Evolutionary conservation across 2,329 filamentous ascomycete species (phyloP).

Genomic region (Trichoderma hamatum): DNA sequence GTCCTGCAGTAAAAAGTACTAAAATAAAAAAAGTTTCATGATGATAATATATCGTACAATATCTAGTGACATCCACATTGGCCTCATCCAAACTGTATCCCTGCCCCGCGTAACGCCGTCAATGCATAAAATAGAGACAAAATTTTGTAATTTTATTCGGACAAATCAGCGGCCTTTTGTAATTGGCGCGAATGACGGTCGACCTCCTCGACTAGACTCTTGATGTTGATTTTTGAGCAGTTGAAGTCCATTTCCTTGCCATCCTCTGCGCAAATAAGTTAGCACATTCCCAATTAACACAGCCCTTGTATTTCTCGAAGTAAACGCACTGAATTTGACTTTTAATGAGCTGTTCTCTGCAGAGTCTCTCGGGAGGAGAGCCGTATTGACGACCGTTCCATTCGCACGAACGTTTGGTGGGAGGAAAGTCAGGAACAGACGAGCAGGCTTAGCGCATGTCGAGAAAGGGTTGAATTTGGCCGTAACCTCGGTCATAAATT

Average conservation of each 20-base stretch:
- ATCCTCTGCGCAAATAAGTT: constrained; percentile 65
- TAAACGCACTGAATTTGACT: constrained; percentile 80
- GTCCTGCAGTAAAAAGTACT: constrained; percentile 26
- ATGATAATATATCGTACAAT: constrained; percentile 28
- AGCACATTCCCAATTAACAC: constrained; percentile 18
- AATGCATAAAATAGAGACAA: constrained; percentile 35
- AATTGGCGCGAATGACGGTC: constrained; percentile 84
- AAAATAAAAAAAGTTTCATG: constrained; percentile 35
- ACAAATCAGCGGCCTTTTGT: constrained; percentile 80
- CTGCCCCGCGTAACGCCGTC: constrained; percentile 40
- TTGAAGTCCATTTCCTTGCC: constrained; percentile 88
- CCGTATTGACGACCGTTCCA: constrained; percentile 77
- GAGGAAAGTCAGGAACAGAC: constrained; percentile 83
- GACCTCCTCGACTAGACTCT: constrained; percentile 84
- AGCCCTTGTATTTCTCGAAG: no score
- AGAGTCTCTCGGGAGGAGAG: constrained; percentile 71
- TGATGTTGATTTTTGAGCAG: constrained; percentile 78
- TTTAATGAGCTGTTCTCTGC: constrained; percentile 69
- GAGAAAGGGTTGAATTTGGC: constrained; percentile 94
- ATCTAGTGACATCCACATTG: constrained; percentile 11
- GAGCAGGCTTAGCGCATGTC: constrained; percentile 74
- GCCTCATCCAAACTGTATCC: constrained; percentile 25
- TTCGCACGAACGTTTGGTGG: constrained; percentile 74
- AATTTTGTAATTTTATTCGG: constrained; percentile 43
- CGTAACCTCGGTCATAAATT: constrained; percentile 81